These are phyloP conservation scores for Sporothrix phasma DNA, from an alignment of 2,329 filamentous ascomycete species.

Conservation along the genomic window DNA sequence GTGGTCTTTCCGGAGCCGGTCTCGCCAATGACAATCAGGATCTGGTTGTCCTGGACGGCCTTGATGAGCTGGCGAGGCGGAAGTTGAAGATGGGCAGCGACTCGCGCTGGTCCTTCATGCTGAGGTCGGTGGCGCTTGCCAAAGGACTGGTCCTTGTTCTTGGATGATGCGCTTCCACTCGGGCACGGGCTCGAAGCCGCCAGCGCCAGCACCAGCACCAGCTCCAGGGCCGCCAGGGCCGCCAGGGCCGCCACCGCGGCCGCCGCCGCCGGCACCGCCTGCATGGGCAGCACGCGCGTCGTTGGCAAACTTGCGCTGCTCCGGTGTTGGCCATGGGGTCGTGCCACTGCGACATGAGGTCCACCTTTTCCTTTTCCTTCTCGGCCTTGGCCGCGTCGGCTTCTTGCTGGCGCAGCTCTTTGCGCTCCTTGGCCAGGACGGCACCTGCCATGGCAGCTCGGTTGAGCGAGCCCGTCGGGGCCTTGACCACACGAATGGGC, in stretches of 20 bases:
- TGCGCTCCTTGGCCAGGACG: slow-evolving; percentile 75
- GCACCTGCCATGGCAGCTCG: slow-evolving; percentile 92
- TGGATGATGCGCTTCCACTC: slow-evolving; percentile 87
- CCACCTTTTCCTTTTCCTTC: slow-evolving; percentile 71
- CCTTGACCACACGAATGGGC: slow-evolving; percentile 92
- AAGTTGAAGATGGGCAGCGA: slow-evolving; percentile 83
- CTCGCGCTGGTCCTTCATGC: slow-evolving; percentile 91
- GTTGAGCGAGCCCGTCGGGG: slow-evolving; percentile 96
- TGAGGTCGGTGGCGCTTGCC: slow-evolving; percentile 82
- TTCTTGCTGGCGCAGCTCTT: slow-evolving; percentile 82
- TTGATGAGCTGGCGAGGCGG: slow-evolving; percentile 76
- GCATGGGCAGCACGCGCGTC: slow-evolving; percentile 67
- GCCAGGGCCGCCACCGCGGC: slow-evolving; percentile 23
- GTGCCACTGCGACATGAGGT: slow-evolving; percentile 86
- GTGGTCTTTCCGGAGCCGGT: slow-evolving; percentile 97
- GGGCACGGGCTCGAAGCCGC: slow-evolving; percentile 52
- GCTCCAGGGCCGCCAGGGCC: not conserved
- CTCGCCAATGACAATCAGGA: slow-evolving; percentile 92
- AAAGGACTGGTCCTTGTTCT: slow-evolving; percentile 66
- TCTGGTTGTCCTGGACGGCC: slow-evolving; percentile 76
- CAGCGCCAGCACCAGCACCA: not conserved
- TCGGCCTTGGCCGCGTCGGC: slow-evolving; percentile 67
- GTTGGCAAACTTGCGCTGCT: slow-evolving; percentile 78
- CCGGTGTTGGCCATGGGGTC: slow-evolving; percentile 87
- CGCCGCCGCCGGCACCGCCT: no score